Percentiles rank a stretch among this genome's conserved stretches.
phyloP scores from a whole-genome alignment of 306 rosid species.

The Lathyrus aphaca region DNA sequence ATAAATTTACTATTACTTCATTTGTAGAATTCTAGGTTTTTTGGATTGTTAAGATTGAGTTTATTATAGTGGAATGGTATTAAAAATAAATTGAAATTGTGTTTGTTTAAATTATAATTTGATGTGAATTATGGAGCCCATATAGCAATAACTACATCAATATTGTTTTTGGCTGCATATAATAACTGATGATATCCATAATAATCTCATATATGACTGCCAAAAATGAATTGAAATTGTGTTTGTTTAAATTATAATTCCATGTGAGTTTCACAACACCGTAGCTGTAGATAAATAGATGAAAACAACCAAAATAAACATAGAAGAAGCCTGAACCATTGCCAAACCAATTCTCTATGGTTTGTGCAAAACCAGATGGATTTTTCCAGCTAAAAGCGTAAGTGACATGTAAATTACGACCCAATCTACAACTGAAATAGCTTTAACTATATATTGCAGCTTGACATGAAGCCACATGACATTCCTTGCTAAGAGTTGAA shows the following conservation, averaged over 20 bases:
- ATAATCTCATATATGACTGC: constrained; percentile 18
- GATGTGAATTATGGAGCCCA: too few species aligned
- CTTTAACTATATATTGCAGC: constrained; percentile 82
- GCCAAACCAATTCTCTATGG: constrained; percentile 89
- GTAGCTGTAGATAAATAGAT: constrained; percentile 78
- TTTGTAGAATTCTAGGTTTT: too few species aligned
- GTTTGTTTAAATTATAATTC: too few species aligned
- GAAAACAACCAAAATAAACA: constrained; percentile 83
- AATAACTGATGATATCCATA: constrained; percentile 41
- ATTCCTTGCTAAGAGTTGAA: constrained; percentile 79
- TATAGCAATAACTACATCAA: constrained; percentile 83
- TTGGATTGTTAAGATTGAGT: too few species aligned
- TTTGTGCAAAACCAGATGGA: constrained; percentile 85
- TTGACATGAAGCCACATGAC: constrained; percentile 74
- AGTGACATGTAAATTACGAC: constrained; percentile 87
- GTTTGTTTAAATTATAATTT: too few species aligned
- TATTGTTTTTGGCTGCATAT: constrained; percentile 78
- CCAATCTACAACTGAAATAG: constrained; percentile 75
- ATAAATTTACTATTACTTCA: too few species aligned
- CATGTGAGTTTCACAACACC: too few species aligned
- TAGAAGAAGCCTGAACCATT: constrained; percentile 76
- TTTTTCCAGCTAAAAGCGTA: constrained; percentile 84
- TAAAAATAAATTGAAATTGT: too few species aligned
- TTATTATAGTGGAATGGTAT: too few species aligned
- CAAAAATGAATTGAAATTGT: too few species aligned